These are phyloP conservation scores for Pelargonium australe DNA, from an alignment of 441 rosid species.

Conservation along the genomic window DNA sequence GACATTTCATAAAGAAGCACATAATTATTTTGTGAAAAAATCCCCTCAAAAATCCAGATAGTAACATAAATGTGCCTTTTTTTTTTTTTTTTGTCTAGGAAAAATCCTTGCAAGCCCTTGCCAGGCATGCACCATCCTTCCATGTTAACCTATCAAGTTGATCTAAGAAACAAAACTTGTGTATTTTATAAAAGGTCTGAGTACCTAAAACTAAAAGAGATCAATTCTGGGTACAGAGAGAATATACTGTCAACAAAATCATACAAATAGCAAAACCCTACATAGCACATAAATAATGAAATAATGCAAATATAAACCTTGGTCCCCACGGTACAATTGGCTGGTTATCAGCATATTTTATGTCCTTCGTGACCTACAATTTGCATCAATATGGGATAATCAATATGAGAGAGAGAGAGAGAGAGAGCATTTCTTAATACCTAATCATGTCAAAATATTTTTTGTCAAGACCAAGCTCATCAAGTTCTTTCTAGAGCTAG, in stretches of 20 bases:
- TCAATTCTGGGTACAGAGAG: neutral
- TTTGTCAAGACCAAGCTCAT: neutral
- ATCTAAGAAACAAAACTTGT: no score
- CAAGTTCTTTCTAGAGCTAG: no score
- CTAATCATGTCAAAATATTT: neutral
- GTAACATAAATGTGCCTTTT: neutral
- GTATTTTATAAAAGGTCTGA: no score
- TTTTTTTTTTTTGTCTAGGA: neutral
- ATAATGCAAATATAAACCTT: constrained; percentile 37
- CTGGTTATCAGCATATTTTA: constrained; percentile 92
- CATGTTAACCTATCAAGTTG: no score
- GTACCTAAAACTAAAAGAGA: neutral
- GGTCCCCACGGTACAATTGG: constrained; percentile 97
- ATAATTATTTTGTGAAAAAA: neutral
- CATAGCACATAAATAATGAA: constrained; percentile 5
- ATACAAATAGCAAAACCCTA: neutral
- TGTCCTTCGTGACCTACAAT: constrained; percentile 85
- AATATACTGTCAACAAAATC: neutral
- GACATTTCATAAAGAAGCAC: neutral
- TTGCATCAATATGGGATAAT: constrained; percentile 14
- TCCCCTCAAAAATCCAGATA: neutral
- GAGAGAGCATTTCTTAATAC: neutral
- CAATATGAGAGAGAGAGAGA: constrained; percentile 3
- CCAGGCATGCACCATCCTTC: no score
- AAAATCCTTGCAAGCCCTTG: neutral